A percentile compares a stretch with the other conserved stretches of the same genome.
Evolutionary conservation across 1,139 yeast species (phyloP).

Genomic region (Petasospora fabianii): DNA sequence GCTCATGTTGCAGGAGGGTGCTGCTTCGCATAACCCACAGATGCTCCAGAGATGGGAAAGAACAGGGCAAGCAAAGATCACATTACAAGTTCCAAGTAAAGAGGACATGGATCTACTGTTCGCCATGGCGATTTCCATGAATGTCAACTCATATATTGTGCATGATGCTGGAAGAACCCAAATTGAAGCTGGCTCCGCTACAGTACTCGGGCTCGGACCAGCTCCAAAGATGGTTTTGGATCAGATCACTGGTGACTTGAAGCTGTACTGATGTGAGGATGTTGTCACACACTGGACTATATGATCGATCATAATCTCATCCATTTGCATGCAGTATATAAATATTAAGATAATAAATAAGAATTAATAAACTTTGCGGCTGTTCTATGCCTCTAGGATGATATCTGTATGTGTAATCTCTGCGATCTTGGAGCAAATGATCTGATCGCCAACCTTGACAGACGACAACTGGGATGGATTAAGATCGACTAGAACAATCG

Average conservation of each 20-base stretch:
- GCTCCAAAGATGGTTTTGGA: conserved; percentile 87
- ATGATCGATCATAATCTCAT: too few relatives aligned
- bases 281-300: too few relatives aligned
- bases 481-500: conserved; percentile 41
- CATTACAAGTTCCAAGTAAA: conserved; percentile 71
- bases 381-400: conserved; percentile 5
- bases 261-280: conserved; percentile 58
- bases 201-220: conserved; percentile 94
- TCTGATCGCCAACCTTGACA: conserved; percentile 40
- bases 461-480: conserved; percentile 1
- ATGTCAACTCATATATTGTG: conserved; percentile 73
- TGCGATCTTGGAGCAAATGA: conserved; percentile 40
- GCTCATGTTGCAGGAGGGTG: conserved; percentile 52
- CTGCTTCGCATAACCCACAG: conserved; percentile 54
- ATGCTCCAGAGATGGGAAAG: conserved; percentile 75
- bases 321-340: too few relatives aligned
- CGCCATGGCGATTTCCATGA: conserved; percentile 77
- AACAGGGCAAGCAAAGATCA: conserved; percentile 92
- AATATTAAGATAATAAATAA: too few relatives aligned
- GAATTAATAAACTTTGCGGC: background rate
- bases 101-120: conserved; percentile 75
- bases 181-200: conserved; percentile 90
- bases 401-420: conserved; percentile 23
- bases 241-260: conserved; percentile 73
- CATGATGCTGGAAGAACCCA: conserved; percentile 98